Conservation (phyloP, 805 yeast genomes). For the Zygosaccharomyces lentus region DNA sequence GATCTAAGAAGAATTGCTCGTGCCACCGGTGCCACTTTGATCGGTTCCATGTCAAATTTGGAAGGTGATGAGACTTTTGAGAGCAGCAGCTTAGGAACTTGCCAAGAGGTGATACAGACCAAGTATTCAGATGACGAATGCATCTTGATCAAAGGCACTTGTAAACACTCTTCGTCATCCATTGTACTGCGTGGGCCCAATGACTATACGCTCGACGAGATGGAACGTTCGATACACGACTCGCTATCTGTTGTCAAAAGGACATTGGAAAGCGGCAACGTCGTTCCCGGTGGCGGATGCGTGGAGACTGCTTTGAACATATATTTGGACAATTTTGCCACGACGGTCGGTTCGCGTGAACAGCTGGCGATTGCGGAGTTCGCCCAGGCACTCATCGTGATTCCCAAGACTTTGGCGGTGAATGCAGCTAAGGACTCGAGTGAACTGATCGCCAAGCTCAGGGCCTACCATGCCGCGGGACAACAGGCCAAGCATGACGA, state of each 20-base stretch:
- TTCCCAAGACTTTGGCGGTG: conserved; percentile 94
- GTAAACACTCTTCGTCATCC: conserved; percentile 86
- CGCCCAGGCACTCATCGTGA: conserved; percentile 81
- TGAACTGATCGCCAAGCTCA: conserved; percentile 88
- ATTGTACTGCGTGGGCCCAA: conserved; percentile 93
- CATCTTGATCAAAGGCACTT: conserved; percentile 83
- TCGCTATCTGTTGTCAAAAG: conserved; percentile 92
- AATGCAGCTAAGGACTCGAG: conserved; percentile 97
- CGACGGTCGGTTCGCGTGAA: conserved; percentile 95
- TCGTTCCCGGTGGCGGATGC: conserved; percentile 99
- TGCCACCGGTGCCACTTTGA: conserved; percentile 94
- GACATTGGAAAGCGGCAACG: conserved; percentile 87
- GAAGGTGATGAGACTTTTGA: conserved; percentile 96
- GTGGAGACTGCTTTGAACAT: conserved; percentile 95
- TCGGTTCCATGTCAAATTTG: conserved; percentile 82
- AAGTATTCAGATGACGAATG: conserved; percentile 95
- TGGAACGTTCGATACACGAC: conserved; percentile 96
- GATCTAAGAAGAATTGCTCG: conserved; percentile 95
- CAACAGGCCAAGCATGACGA: conserved; percentile 86
- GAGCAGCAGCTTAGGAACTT: conserved; percentile 75
- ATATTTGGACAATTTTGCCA: conserved; percentile 93
- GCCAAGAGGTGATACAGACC: conserved; percentile 87
- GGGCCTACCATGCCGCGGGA: conserved; percentile 94
- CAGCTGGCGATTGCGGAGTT: conserved; percentile 98
- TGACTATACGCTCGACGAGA: conserved; percentile 92